Base-by-base conservation (phyloP, 1,284 basidiomycete genomes). In the Cutaneotrichosporon sp. region DNA sequence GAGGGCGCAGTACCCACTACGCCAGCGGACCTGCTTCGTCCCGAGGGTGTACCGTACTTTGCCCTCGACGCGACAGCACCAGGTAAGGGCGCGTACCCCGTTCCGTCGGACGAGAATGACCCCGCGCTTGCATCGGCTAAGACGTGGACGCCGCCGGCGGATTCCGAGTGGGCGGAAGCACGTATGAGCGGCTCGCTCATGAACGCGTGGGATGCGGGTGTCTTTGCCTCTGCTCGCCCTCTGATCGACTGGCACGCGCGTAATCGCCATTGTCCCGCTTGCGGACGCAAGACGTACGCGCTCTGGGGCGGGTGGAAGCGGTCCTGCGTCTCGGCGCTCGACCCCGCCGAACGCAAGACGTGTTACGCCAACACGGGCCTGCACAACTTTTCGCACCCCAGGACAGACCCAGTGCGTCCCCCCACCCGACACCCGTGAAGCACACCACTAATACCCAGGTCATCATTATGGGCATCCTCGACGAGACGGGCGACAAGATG, bases 291-390 rank as follows among this genome's bases (percentile, higher is more conserved):
- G 4, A 84, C 86, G 1, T 90, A 92, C 69, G 88, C 89, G 1
- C 80, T 90, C 59, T 97, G 93, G 92, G 90, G 84, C 4, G 94
- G 94, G 0, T 97, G 92, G 90, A 98, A 98, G 75, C 77, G 92
- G 4, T 80, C 81, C 8, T 98, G 94, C 70, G 77, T 81, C 2
- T 81, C 87, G 0, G 76, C 88, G 10, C 71, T 72, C 15, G 46
- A 65, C 8, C 60, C 63, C 5, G 22, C 37, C 8, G 67, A 65
- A 33, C 59, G 64, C 46, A 62, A 65, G 50, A 59, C 65, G 1
- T 73, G 70, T 51, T 70, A 68, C 51, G 68, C 59, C 55, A 88
- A 87, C 46, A 85, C 80, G 57, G 91, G 91, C 3, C 71, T 93
- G 40, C 85, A 94, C 64, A 96, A 94, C 73, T 90, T 86, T 68